Percentiles rank a stretch among this genome's conserved stretches.
Evolutionary conservation across 164 flowering plant genomes (phyloP).

Genomic region (Magnolia officinalis): DNA sequence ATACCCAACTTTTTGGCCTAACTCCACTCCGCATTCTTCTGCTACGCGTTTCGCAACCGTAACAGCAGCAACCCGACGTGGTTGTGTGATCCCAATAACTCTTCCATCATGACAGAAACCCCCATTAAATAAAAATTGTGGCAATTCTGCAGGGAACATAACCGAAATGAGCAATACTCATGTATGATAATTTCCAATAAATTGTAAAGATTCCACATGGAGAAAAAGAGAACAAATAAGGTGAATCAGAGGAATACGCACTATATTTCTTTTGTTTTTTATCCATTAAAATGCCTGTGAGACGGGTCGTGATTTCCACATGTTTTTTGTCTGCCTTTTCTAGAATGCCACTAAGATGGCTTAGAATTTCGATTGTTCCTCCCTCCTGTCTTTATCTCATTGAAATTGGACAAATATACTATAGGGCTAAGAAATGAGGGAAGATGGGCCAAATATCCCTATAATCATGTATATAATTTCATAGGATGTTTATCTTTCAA

Average conservation of each 20-base stretch:
- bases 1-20: slow-evolving; percentile 91
- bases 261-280: not conserved
- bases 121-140: slow-evolving; percentile 72
- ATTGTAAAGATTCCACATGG: not conserved
- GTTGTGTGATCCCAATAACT: slow-evolving; percentile 82
- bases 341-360: not conserved
- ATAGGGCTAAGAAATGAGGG: not conserved
- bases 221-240: not conserved
- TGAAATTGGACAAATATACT: not conserved
- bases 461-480: not conserved
- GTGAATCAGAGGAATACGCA: not conserved
- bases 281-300: not conserved
- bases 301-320: not conserved
- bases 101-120: slow-evolving; percentile 71
- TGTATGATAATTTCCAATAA: not conserved
- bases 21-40: slow-evolving; percentile 81
- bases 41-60: slow-evolving; percentile 95
- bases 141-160: slow-evolving; percentile 54
- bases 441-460: not conserved
- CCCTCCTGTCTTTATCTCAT: not conserved
- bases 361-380: not conserved
- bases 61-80: slow-evolving; percentile 90
- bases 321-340: not conserved
- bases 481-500: not conserved
- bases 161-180: slow-evolving; percentile 2